phyloP scores from a whole-genome alignment of 306 rosid species.

The Coriaria nepalensis region DNA sequence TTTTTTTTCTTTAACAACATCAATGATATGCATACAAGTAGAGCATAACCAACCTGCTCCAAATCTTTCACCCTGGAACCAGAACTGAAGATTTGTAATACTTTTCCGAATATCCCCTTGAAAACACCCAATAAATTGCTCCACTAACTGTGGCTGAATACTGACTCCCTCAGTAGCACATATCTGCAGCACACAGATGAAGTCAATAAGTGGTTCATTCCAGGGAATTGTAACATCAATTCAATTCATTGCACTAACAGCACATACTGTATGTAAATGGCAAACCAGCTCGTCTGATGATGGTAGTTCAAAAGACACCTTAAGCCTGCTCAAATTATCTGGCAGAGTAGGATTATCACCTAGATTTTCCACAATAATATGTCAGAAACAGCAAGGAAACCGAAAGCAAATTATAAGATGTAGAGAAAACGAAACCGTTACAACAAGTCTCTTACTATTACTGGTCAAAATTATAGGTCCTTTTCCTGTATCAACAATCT shows the following conservation, averaged over 20 bases:
- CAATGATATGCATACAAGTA: constrained; percentile 6
- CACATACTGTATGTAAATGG: constrained; percentile 56
- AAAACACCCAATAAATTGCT: constrained; percentile 44
- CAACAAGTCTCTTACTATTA: constrained; percentile 54
- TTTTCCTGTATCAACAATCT: constrained; percentile 59
- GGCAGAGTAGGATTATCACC: constrained; percentile 56
- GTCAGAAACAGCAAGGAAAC: constrained; percentile 12
- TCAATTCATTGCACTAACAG: constrained; percentile 8
- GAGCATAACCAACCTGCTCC: constrained; percentile 32
- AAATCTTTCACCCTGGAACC: constrained; percentile 59
- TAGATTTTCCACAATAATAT: constrained; percentile 27
- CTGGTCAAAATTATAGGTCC: constrained; percentile 88
- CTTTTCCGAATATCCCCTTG: constrained; percentile 69
- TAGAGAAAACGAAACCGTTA: constrained; percentile 5
- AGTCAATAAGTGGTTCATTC: constrained; percentile 9
- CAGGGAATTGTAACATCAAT: constrained; percentile 3
- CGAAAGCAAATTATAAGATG: not conserved
- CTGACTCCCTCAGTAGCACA: constrained; percentile 49
- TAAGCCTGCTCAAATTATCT: constrained; percentile 29
- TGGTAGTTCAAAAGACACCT: constrained; percentile 50
- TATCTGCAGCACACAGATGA: constrained; percentile 38
- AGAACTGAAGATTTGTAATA: constrained; percentile 78
- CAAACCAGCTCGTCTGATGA: constrained; percentile 44
- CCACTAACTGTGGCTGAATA: constrained; percentile 36
- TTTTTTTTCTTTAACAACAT: not conserved